Conservation (phyloP, 1,284 basidiomycete species). For the Apiotrichum montevideense region DNA sequence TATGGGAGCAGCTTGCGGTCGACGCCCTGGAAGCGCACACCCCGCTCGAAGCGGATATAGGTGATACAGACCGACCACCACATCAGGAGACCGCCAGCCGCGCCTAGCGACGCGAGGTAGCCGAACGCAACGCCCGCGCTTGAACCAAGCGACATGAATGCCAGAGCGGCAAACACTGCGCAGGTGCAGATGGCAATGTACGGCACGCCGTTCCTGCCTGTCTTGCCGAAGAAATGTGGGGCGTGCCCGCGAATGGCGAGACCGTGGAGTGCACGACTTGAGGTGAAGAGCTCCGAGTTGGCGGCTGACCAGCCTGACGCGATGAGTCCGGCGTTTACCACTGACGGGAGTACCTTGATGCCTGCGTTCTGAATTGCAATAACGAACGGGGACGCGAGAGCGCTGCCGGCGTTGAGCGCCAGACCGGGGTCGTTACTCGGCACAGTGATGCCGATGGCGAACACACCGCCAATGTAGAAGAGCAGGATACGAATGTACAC, state of each 20-base stretch:
- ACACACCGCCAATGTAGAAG: slow-evolving; percentile 49
- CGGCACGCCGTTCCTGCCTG: background rate
- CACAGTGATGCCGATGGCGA: slow-evolving; percentile 16
- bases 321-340: slow-evolving; percentile 41
- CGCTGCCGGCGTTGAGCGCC: slow-evolving; percentile 11
- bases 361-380: slow-evolving; percentile 42
- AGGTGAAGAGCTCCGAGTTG: slow-evolving; percentile 31
- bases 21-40: slow-evolving; percentile 22
- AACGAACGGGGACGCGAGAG: slow-evolving; percentile 25
- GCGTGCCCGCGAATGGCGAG: slow-evolving; percentile 29
- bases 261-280: slow-evolving; percentile 26
- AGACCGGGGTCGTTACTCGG: slow-evolving; percentile 17
- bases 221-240: slow-evolving; percentile 22
- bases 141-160: slow-evolving; percentile 55
- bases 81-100: slow-evolving; percentile 50
- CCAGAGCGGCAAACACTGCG: slow-evolving; percentile 55
- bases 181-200: slow-evolving; percentile 57
- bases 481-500: slow-evolving; percentile 67
- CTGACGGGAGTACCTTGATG: slow-evolving; percentile 36
- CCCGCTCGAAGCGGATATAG: slow-evolving; percentile 29
- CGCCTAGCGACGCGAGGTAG: slow-evolving; percentile 64
- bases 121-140: slow-evolving; percentile 62
- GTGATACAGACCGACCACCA: slow-evolving; percentile 55
- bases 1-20: slow-evolving; percentile 2
- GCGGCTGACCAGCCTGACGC: slow-evolving; percentile 43